A percentile compares a stretch with the other conserved stretches of the same genome.
Evolutionary conservation across 768 basidiomycete genomes (phyloP).

Genomic region (Cystofilobasidium capitatum): DNA sequence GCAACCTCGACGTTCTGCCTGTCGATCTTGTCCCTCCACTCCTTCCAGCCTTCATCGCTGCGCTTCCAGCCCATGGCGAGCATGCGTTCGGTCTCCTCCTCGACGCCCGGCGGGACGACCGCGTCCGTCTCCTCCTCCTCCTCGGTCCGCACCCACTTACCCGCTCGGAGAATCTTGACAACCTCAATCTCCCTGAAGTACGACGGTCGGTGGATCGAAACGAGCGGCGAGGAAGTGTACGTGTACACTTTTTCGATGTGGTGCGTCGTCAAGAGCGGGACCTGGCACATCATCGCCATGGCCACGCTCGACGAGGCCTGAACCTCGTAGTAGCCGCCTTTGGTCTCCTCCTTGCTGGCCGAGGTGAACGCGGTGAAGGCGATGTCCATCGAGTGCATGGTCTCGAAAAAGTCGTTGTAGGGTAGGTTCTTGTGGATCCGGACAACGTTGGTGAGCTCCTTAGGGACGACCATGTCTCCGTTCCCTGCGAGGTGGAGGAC

Average conservation of each 20-base stretch:
- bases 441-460: conserved; percentile 42
- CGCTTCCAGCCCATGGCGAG: conserved; percentile 15
- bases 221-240: conserved; percentile 41
- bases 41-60: conserved; percentile 1
- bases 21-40: background rate
- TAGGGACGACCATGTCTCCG: conserved; percentile 34
- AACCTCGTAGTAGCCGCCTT: conserved; percentile 34
- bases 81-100: conserved; percentile 4
- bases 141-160: conserved; percentile 13
- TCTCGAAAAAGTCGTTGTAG: conserved; percentile 42
- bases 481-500: conserved; percentile 25
- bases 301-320: conserved; percentile 45
- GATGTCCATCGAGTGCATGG: conserved; percentile 43
- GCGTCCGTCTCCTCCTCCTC: background rate
- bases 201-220: conserved; percentile 42
- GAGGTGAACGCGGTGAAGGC: conserved; percentile 43
- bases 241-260: conserved; percentile 42
- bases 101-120: conserved; percentile 8
- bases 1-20: background rate
- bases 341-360: background rate
- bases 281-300: conserved; percentile 43
- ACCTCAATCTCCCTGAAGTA: conserved; percentile 43
- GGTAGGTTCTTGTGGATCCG: conserved; percentile 38
- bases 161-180: conserved; percentile 41
- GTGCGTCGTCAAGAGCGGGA: conserved; percentile 44